A percentile compares a stretch with the other conserved stretches of the same genome.
phyloP scores from a whole-genome alignment of 805 yeast species.

The Candida berthetii region DNA sequence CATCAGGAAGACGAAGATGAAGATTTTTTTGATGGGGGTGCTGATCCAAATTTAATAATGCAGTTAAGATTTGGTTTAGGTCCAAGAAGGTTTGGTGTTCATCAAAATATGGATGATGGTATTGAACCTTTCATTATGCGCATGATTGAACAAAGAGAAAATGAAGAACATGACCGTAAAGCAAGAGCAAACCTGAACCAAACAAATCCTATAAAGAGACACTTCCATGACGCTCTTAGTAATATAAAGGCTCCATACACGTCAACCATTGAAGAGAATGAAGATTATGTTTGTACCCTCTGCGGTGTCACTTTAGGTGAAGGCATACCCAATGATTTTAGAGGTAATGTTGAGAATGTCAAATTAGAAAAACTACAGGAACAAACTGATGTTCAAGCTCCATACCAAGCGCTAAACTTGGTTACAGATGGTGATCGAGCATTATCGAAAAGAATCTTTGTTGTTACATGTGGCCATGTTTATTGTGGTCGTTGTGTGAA shows the following conservation, averaged over 20 bases:
- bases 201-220: conserved; percentile 1
- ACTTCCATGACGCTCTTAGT: background rate
- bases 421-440: conserved; percentile 51
- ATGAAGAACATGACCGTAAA: conserved; percentile 8
- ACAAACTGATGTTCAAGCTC: conserved; percentile 42
- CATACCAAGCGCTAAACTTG: conserved; percentile 51
- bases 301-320: conserved; percentile 73
- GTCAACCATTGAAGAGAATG: conserved; percentile 23
- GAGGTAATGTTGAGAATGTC: conserved; percentile 21
- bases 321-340: conserved; percentile 56
- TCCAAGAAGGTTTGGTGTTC: too few species aligned
- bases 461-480: conserved; percentile 73
- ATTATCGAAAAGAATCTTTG: conserved; percentile 60
- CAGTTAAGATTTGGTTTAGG: too few species aligned
- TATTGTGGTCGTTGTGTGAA: conserved; percentile 84
- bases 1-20: background rate
- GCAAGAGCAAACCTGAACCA: conserved; percentile 6
- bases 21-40: background rate
- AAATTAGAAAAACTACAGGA: conserved; percentile 24
- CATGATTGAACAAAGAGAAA: conserved; percentile 13
- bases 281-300: conserved; percentile 48
- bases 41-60: too few species aligned
- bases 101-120: conserved; percentile 3
- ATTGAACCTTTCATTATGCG: conserved; percentile 9
- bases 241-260: conserved; percentile 12